Base-by-base conservation (phyloP, 352 stramenopile species). In the Peronosclerospora sorghi region DNA sequence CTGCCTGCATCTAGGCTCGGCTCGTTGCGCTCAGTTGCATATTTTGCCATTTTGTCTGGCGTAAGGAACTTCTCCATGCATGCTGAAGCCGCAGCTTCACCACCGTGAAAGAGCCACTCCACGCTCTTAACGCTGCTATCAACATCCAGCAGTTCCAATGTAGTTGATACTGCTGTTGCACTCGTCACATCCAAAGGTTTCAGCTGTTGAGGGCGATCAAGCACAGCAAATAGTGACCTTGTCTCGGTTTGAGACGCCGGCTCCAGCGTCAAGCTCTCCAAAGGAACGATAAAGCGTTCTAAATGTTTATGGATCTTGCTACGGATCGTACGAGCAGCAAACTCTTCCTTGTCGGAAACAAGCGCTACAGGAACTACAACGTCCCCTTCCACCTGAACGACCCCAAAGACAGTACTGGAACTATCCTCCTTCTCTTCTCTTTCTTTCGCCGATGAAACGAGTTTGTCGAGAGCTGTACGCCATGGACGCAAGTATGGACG, bases 321-420 rank as follows among this genome's bases (percentile, higher is more conserved):
- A 45, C 96, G 87, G 41, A 99, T 92, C n/a, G 96, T 99, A n/a
- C 95, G 74, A 9, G 96, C 96, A 19, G 94, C 93, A 40, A 97
- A 96, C 75, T 99, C 94, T 58, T 96, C 76, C 65, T 98, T 98
- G 36, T 73, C 49, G 10, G 69, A 90, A 7, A 83, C 91, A 21
- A 79, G 66, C 64, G 93, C 98, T 12, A 86, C 82, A 13, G 96
- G 96, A 28, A 98, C 94, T 18, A 99, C 82, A 23, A 99, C 97
- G 53, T 99, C 95, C 1, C 95, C 87, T 65, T 99, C 96, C 14
- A 98, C 86, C 47, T 98, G 84, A 49, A 95, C 80, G 39, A 98
- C 41, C 0, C 68, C 71, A 44, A 71, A 90, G 7, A 27, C 14
- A 44, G 39, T 30, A 28, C 17, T 5, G 30, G 32, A 12, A 14